Base-by-base conservation (phyloP, 495 filamentous ascomycete genomes). In the Entonaema liquescens region DNA sequence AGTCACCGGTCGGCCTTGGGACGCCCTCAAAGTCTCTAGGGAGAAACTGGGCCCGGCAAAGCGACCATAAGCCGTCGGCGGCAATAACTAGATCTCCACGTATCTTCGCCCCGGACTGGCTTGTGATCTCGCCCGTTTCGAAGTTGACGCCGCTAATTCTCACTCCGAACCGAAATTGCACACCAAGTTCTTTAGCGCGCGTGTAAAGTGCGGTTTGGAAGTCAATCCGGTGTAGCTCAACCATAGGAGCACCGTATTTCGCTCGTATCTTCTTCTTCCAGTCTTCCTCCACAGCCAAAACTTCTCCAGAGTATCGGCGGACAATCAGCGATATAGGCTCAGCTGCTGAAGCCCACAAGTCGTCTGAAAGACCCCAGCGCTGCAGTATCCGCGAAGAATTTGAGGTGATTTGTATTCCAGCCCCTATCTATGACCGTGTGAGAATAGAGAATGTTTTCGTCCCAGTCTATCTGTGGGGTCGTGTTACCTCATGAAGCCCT, bases 31-130 rank as follows among this genome's bases (percentile, higher is more conserved):
- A 74, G 1, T 82, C 83, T 6, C 19, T 61, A 1, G 66, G 68
- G 29, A 82, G 73, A 35, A 86, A 63, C 0, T 80, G 70, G 5
- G 81, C 78, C 7, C 84, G 77, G 61, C 76, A 80, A 26, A 74
- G 59, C 11, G 84, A 87, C 72, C 84, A 85, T 5, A 87, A 76
- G 2, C 86, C 86, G 65, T 89, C 86, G 12, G 84, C 83, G 33
- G 81, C 84, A 21, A 89, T 58, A 40, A 88, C 68, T 1, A 88
- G 68, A 64, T 88, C 86, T 0, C 76, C 84, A 2, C 40, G 55
- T 29, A 78, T 69, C 1, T 28, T 64, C 4, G 64, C 56, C 2
- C 79, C 81, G n/a, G 77, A 73, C 23, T 74, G 67, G 7, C 79
- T 78, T 3, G 66, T 75, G 1, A 84, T 72, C n/a, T 55, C 74